These are phyloP conservation scores for Cadophora gregata DNA, from an alignment of 2,329 filamentous ascomycete genomes.

Conservation along the genomic window DNA sequence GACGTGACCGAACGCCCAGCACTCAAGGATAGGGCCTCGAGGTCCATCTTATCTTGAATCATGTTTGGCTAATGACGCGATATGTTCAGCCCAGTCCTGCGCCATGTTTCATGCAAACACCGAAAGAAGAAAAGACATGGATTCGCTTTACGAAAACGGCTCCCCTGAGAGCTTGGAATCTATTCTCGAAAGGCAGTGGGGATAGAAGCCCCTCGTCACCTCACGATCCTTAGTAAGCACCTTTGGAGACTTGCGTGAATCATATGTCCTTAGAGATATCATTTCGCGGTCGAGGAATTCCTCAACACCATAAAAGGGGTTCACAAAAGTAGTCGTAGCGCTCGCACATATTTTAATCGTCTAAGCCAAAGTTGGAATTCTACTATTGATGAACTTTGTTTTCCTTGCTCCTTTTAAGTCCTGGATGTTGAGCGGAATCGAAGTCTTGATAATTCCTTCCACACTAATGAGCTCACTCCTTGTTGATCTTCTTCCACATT, in stretches of 20 bases:
- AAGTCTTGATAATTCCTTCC: constrained; percentile 18
- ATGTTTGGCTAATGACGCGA: constrained; percentile 37
- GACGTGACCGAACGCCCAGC: constrained; percentile 23
- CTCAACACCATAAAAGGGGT: neutral
- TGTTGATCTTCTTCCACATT: constrained; percentile 69
- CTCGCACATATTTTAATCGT: neutral
- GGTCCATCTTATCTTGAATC: constrained; percentile 33
- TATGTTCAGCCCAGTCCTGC: constrained; percentile 23
- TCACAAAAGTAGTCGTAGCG: neutral
- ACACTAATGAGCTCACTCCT: constrained; percentile 40
- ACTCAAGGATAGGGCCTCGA: constrained; percentile 3
- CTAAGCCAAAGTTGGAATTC: neutral
- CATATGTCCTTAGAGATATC: neutral
- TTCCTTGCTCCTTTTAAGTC: neutral
- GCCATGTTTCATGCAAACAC: constrained; percentile 36
- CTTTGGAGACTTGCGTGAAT: neutral
- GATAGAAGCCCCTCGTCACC: neutral
- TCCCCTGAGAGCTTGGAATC: constrained; percentile 29
- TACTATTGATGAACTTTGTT: neutral
- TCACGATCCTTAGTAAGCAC: neutral
- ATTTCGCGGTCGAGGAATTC: neutral
- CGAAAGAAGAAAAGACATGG: constrained; percentile 23
- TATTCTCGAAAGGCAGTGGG: constrained; percentile 21
- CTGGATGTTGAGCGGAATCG: neutral
- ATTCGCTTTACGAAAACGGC: constrained; percentile 20